Evolutionary conservation across 345 rosid species (phyloP), one percentile per base, ranked within the genome.

Genomic region (Lepidium sativum): DNA sequence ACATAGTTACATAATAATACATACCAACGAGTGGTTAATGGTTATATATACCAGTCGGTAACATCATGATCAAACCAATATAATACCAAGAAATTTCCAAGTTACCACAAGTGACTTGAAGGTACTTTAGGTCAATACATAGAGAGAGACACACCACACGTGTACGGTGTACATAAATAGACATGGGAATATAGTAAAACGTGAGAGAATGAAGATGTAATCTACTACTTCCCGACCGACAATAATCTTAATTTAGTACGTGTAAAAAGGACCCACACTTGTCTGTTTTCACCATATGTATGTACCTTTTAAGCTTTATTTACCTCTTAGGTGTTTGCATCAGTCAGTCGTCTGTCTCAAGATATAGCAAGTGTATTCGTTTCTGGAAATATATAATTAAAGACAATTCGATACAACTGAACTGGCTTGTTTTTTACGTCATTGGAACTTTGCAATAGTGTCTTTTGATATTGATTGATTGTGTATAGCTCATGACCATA

Each of bases 241-340:
- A 65, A 2, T 65, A 41, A 43, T 42, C 6, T 18, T 34, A 17
- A 6, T 25, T 8, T 40, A 8, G 33, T 54, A 42, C 62, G 38
- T 67, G 47, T 38, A 54, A 55, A 25, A 54, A 43, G 38, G 29
- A 44, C 47, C 44, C 63, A 43, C 54, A 8, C 17, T 35, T 41
- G 17, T 66, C 23, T 65, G 32, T 6, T 31, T 65, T 66, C 37
- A 23, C 54, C 54, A 32, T 27, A 27, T 27, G 31, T 25, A 25
- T 66, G 11, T n/a, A 65, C 43, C 43, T 53, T 65, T 42, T 41
- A 20, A 20, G 37, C 12, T 65, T 25, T 25, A 25, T 25, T 25
- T 25, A 67, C 54, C 63, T 67, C 54, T 55, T 42, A 66, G 70
- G 38, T 66, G 63, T 44, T 66, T 66, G 37, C 44, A 43, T 54